These are phyloP conservation scores for Cytospora leucostoma DNA, from an alignment of 2,329 filamentous ascomycete genomes.

Conservation along the genomic window DNA sequence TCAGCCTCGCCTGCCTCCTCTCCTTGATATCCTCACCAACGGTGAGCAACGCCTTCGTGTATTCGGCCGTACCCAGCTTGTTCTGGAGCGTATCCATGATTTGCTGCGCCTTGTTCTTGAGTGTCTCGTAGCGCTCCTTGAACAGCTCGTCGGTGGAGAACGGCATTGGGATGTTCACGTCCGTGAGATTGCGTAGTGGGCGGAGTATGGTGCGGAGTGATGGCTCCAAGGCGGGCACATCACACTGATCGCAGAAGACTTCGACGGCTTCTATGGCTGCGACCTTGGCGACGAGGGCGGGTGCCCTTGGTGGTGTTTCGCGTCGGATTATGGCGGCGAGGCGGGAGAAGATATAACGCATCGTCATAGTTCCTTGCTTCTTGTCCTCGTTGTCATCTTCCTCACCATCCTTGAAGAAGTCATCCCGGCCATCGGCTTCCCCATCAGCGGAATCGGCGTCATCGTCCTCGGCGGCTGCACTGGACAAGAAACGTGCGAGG, in stretches of 20 bases:
- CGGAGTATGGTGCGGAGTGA: constrained; percentile 63
- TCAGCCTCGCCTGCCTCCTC: constrained; percentile 71
- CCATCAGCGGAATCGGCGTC: constrained; percentile 45
- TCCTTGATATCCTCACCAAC: constrained; percentile 73
- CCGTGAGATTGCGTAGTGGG: constrained; percentile 79
- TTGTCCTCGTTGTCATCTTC: constrained; percentile 40
- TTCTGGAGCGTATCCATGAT: constrained; percentile 81
- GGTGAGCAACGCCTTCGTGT: constrained; percentile 70
- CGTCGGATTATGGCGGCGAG: constrained; percentile 77
- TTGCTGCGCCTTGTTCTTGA: constrained; percentile 73
- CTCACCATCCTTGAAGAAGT: constrained; percentile 36
- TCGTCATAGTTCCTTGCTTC: constrained; percentile 49
- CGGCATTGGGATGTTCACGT: constrained; percentile 71
- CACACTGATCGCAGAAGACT: constrained; percentile 65
- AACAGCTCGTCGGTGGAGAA: constrained; percentile 72
- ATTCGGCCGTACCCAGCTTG: constrained; percentile 78
- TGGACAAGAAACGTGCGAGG: constrained; percentile 65
- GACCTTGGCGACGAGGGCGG: constrained; percentile 71
- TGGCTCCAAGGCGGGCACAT: constrained; percentile 56
- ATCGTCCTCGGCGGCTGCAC: constrained; percentile 47
- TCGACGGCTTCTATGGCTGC: constrained; percentile 75
- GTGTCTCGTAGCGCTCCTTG: constrained; percentile 65
- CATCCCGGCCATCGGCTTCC: constrained; percentile 41
- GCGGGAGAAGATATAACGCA: constrained; percentile 77
- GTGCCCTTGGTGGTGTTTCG: constrained; percentile 65